These are phyloP conservation scores for Fusarium sp. DNA, from an alignment of 2,329 filamentous ascomycete genomes.

Conservation along the genomic window DNA sequence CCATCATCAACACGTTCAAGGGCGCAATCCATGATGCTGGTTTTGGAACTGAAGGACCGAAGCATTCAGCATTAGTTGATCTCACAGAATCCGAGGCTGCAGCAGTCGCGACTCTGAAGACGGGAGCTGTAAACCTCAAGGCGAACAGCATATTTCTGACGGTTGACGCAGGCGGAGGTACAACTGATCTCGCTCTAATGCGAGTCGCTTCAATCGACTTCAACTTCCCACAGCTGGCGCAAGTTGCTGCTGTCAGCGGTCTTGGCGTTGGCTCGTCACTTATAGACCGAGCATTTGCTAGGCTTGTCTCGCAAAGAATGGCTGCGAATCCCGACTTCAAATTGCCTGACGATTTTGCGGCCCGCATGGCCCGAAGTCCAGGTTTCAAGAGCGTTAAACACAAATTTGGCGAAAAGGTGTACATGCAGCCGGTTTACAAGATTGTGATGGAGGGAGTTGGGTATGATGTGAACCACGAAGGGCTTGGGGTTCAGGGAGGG, in stretches of 20 bases:
- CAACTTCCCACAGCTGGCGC: not conserved
- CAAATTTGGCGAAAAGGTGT: conserved; percentile 60
- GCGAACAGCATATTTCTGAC: conserved; percentile 3
- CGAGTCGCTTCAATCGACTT: not conserved
- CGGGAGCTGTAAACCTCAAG: not conserved
- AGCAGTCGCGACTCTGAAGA: conserved; percentile 54
- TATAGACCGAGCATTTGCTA: conserved; percentile 59
- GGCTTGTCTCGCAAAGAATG: conserved; percentile 55
- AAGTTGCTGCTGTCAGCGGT: conserved; percentile 7
- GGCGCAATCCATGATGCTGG: conserved; percentile 60
- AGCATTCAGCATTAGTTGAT: conserved; percentile 57
- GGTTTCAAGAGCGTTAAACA: conserved; percentile 56
- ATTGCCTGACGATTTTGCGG: conserved; percentile 54
- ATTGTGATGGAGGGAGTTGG: conserved; percentile 59
- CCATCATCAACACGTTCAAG: conserved; percentile 65
- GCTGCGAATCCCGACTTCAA: conserved; percentile 52
- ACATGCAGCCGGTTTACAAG: conserved; percentile 56
- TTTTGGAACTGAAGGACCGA: conserved; percentile 58
- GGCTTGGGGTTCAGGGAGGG: conserved; percentile 55
- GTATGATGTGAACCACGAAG: conserved; percentile 55
- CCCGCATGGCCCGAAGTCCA: conserved; percentile 54
- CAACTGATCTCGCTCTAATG: conserved; percentile 10
- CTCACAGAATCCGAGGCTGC: conserved; percentile 63
- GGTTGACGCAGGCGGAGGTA: conserved; percentile 5
- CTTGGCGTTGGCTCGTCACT: conserved; percentile 56